phyloP scores from a whole-genome alignment of 2,329 filamentous ascomycete species.

The Aphanocladium album region DNA sequence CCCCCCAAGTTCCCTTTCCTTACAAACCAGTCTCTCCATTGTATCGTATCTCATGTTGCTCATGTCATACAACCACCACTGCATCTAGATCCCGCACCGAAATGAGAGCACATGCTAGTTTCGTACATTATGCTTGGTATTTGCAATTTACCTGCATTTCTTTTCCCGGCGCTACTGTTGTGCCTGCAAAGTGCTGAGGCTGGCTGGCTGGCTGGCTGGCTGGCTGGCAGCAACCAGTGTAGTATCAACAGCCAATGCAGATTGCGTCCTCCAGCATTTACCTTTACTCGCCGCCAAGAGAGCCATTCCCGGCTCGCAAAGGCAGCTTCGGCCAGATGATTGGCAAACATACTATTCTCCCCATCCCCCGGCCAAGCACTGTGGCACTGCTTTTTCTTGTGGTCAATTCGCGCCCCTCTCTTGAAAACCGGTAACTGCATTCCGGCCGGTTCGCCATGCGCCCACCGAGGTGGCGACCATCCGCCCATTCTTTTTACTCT shows the following conservation, averaged over 20 bases:
- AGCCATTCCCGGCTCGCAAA: no score
- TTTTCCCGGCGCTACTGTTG: not conserved
- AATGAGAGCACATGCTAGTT: not conserved
- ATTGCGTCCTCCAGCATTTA: no score
- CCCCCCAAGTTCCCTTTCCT: not conserved
- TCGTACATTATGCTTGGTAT: not conserved
- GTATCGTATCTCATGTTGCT: not conserved
- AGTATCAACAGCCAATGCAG: no score
- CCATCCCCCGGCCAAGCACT: no score
- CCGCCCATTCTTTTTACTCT: not conserved
- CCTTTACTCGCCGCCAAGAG: no score
- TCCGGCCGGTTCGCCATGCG: not conserved
- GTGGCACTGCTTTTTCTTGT: no score
- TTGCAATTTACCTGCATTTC: not conserved
- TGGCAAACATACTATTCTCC: no score
- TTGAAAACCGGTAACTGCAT: not conserved
- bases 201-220: no score
- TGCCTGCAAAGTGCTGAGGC: not conserved
- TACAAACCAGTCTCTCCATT: not conserved
- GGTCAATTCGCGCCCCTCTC: no score
- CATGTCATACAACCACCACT: not conserved
- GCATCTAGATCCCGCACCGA: not conserved
- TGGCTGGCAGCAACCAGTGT: not conserved
- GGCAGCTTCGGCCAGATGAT: no score
- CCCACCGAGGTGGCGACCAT: not conserved